Conservation (phyloP, 1,284 basidiomycete genomes). For the Polyporus tsugae region DNA sequence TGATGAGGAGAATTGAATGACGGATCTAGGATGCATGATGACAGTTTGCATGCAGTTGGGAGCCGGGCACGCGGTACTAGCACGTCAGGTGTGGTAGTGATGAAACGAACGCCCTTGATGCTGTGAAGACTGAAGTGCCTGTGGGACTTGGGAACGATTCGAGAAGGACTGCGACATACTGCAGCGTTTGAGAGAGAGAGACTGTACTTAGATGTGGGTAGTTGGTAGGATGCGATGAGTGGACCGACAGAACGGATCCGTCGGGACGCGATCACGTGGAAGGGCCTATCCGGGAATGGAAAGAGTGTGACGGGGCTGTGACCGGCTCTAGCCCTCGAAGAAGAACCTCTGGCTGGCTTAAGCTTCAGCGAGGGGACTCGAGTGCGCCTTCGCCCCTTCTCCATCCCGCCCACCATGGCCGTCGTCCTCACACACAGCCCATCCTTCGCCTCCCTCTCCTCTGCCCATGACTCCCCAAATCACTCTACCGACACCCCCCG, state of each 20-base stretch:
- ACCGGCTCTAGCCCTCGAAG: conserved; percentile 6
- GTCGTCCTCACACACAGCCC: conserved; percentile 22
- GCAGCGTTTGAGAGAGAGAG: too few species aligned
- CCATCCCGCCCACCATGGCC: conserved; percentile 25
- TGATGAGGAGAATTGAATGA: neutral
- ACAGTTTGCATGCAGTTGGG: neutral
- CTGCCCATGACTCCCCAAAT: conserved; percentile 14
- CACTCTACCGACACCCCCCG: conserved; percentile 16
- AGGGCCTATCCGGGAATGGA: conserved; percentile 11
- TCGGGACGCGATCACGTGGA: conserved; percentile 31
- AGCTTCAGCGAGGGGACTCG: neutral
- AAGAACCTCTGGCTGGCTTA: too few species aligned
- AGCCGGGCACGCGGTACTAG: conserved; percentile 1
- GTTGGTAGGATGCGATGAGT: too few species aligned
- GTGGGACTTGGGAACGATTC: too few species aligned
- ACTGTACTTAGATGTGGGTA: too few species aligned
- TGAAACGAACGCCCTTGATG: neutral
- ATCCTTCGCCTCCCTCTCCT: conserved; percentile 28
- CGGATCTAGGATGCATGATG: neutral
- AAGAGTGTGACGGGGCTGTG: conserved; percentile 14
- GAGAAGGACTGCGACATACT: too few species aligned
- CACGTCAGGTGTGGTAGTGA: neutral
- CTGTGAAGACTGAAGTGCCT: too few species aligned
- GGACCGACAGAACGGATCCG: conserved; percentile 21
- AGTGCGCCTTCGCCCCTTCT: conserved; percentile 6